Evolutionary conservation across 805 yeast genomes (phyloP).

Genomic region (Starmerella scarabaei): DNA sequence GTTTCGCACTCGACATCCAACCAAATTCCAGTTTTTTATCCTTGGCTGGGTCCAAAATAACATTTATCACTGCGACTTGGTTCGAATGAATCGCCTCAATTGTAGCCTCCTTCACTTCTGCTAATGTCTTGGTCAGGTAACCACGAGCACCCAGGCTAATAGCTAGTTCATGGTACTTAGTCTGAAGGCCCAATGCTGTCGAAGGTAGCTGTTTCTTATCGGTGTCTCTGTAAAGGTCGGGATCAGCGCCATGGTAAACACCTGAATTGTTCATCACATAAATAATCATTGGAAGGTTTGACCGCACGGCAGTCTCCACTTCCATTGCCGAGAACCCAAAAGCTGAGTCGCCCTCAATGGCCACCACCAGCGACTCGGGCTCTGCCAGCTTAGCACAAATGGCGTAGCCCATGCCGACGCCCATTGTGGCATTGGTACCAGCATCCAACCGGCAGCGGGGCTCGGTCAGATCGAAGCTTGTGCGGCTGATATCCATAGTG

Average conservation of each 20-base stretch:
- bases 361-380: constrained; percentile 37
- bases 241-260: constrained; percentile 50
- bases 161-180: constrained; percentile 46
- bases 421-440: constrained; percentile 71
- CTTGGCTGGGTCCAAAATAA: constrained; percentile 48
- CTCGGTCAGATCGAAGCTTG: constrained; percentile 40
- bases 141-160: constrained; percentile 47
- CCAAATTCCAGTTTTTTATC: constrained; percentile 47
- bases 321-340: constrained; percentile 66
- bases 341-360: constrained; percentile 66
- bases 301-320: constrained; percentile 53
- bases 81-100: constrained; percentile 29
- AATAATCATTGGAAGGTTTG: constrained; percentile 40
- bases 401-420: constrained; percentile 58
- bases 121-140: constrained; percentile 32
- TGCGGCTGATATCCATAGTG: constrained; percentile 59
- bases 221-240: constrained; percentile 19
- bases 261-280: constrained; percentile 66
- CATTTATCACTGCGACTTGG: constrained; percentile 40
- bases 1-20: constrained; percentile 40
- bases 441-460: constrained; percentile 54
- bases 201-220: constrained; percentile 34
- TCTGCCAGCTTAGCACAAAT: constrained; percentile 43
- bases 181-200: constrained; percentile 45
- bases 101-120: constrained; percentile 30